These are phyloP conservation scores for Taphrina sp. DNA, from an alignment of 1,139 yeast genomes.

Conservation along the genomic window DNA sequence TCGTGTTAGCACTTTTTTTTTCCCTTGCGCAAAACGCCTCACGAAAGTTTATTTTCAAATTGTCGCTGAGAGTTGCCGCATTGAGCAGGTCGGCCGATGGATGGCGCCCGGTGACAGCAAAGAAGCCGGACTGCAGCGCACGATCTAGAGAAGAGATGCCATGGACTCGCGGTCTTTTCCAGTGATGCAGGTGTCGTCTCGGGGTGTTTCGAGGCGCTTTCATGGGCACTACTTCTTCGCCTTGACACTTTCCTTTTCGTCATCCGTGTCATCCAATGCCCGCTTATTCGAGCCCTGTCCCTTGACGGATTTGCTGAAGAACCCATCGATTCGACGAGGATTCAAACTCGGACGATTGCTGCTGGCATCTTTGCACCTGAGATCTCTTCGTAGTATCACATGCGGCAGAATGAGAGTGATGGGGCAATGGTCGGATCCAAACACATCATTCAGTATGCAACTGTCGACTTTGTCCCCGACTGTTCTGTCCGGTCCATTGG, in stretches of 20 bases:
- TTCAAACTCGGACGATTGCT: slow-evolving; percentile 23
- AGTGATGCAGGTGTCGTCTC: no score
- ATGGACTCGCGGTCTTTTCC: no score
- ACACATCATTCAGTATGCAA: slow-evolving; percentile 23
- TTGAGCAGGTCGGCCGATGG: no score
- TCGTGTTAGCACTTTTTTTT: no score
- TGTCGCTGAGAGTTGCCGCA: no score
- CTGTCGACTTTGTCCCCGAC: slow-evolving; percentile 1
- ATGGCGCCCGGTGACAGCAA: no score
- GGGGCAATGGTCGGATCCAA: slow-evolving; percentile 32
- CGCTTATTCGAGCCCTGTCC: slow-evolving; percentile 28
- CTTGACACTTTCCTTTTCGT: not conserved
- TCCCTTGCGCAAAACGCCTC: no score
- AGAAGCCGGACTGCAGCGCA: no score
- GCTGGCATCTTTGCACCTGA: slow-evolving; percentile 28
- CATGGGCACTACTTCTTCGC: not conserved
- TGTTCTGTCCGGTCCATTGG: not conserved
- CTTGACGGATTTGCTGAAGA: slow-evolving; percentile 20
- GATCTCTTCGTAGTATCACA: not conserved
- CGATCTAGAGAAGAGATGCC: no score
- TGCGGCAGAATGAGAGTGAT: slow-evolving; percentile 11
- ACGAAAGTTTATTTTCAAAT: no score
- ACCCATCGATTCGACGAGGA: slow-evolving; percentile 26
- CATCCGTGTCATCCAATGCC: slow-evolving; percentile 20
- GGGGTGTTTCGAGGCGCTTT: no score